These are phyloP conservation scores for Salix arbutifolia DNA, from an alignment of 345 rosid genomes.

Conservation along the genomic window DNA sequence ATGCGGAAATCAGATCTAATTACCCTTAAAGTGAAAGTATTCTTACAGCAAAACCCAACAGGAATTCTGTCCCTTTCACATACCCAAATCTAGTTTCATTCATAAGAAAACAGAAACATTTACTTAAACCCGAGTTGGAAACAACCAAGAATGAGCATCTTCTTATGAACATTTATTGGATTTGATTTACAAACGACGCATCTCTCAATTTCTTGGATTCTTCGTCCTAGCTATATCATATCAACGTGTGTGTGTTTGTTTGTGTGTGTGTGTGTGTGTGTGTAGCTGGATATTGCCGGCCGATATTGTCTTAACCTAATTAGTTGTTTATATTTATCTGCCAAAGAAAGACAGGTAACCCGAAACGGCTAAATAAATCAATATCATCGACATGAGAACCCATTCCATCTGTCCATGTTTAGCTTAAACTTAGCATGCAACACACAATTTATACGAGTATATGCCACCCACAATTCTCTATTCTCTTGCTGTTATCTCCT, in stretches of 20 bases:
- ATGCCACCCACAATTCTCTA: neutral
- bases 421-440: neutral
- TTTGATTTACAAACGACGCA: neutral
- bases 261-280: too few relatives aligned
- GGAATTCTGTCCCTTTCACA: too few relatives aligned
- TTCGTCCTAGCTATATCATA: too few relatives aligned
- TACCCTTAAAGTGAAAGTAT: too few relatives aligned
- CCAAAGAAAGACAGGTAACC: neutral
- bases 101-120: too few relatives aligned
- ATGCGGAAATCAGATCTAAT: too few relatives aligned
- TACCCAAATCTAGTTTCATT: too few relatives aligned
- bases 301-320: neutral
- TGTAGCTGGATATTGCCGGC: neutral
- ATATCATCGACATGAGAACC: neutral
- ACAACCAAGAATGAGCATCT: neutral
- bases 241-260: too few relatives aligned
- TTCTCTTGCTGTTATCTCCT: neutral
- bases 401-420: neutral
- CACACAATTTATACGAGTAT: neutral
- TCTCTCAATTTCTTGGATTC: neutral
- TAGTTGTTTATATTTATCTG: neutral
- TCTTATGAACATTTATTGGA: neutral
- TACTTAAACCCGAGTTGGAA: neutral
- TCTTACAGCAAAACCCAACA: too few relatives aligned
- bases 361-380: neutral